A percentile compares a stretch with the other conserved stretches of the same genome.
Conservation (phyloP, 2,329 filamentous ascomycete species). For the Talaromyces sp. region DNA sequence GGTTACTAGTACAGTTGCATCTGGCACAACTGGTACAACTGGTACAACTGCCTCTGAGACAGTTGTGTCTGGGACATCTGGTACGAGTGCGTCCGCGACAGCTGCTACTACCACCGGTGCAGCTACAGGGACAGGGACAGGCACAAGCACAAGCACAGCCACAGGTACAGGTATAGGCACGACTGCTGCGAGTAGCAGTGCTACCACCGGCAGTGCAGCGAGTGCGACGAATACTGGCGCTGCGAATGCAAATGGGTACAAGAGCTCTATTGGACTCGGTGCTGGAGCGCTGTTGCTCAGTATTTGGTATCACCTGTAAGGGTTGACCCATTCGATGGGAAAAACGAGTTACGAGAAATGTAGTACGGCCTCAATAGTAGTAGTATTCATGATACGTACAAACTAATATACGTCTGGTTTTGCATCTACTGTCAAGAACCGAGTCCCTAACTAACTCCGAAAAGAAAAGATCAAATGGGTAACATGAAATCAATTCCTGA, state of each 20-base stretch:
- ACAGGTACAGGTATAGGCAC: neutral
- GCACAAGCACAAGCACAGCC: neutral
- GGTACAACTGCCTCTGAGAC: neutral
- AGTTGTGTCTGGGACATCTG: neutral
- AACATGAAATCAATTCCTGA: constrained; percentile 11
- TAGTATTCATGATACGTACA: constrained; percentile 8
- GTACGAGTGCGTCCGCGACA: neutral
- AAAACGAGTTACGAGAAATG: too few species aligned
- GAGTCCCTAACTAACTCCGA: constrained; percentile 5
- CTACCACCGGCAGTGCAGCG: neutral
- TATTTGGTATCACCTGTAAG: neutral
- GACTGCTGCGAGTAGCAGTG: neutral
- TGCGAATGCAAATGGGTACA: neutral
- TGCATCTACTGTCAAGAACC: constrained; percentile 1
- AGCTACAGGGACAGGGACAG: neutral
- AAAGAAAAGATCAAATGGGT: constrained; percentile 10
- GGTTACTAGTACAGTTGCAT: neutral
- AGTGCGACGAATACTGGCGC: neutral
- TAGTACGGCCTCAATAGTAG: neutral
- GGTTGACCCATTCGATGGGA: neutral
- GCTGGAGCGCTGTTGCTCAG: neutral
- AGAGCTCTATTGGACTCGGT: neutral
- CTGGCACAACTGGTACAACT: too few species aligned
- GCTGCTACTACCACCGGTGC: neutral
- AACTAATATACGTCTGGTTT: neutral